Conservation (phyloP, 495 filamentous ascomycete genomes). For the Pyrenula aspistea region DNA sequence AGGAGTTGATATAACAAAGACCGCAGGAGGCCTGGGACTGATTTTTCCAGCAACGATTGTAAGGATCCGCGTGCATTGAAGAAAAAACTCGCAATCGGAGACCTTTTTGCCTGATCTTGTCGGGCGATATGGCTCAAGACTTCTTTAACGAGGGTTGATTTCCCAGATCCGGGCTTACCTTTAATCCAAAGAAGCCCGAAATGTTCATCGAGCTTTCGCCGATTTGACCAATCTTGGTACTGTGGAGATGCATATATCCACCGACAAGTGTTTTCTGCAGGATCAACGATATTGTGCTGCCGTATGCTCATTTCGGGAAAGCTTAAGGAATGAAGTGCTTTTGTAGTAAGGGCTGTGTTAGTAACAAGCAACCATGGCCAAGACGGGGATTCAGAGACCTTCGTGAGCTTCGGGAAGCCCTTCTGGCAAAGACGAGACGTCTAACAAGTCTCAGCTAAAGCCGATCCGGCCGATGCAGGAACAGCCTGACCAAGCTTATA, state of each 20-base stretch:
- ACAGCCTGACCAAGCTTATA: too few species aligned
- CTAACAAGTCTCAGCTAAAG: too few species aligned
- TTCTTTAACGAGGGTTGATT: not conserved
- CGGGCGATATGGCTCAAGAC: not conserved
- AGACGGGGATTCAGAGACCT: too few species aligned
- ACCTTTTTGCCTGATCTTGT: not conserved
- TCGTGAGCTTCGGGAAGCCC: too few species aligned
- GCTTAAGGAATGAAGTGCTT: too few species aligned
- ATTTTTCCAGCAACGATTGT: not conserved
- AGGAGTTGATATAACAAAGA: not conserved
- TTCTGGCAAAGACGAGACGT: too few species aligned
- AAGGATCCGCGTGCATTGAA: not conserved
- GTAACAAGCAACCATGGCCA: too few species aligned
- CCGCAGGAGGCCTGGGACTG: not conserved
- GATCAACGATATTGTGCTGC: not conserved
- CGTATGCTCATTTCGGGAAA: not conserved
- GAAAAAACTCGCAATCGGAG: not conserved
- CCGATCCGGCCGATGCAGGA: too few species aligned
- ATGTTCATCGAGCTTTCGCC: not conserved
- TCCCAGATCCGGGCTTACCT: too few species aligned
- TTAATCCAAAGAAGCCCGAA: not conserved
- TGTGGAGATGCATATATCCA: not conserved
- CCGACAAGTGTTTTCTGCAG: not conserved
- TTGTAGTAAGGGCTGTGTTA: too few species aligned
- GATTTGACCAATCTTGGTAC: not conserved